Conservation (phyloP, 2,329 filamentous ascomycete species). For the Talaromyces sp. region DNA sequence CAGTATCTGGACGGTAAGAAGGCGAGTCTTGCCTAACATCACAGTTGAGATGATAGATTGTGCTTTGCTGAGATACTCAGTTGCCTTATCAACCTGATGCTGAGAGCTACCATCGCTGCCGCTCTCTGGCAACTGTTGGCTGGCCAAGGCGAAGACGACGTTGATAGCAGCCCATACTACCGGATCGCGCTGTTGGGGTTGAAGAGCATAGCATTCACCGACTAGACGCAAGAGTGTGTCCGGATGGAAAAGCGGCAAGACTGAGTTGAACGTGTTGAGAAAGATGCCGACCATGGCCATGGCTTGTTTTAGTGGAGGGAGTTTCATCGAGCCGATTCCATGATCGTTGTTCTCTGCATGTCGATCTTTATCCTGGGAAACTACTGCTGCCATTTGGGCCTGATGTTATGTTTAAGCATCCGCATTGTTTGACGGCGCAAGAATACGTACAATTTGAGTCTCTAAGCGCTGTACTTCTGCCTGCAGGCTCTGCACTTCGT, state of each 20-base stretch:
- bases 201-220: not conserved
- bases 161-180: not conserved
- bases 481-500: not conserved
- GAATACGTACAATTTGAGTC: not conserved
- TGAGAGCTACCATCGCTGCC: not conserved
- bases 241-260: not conserved
- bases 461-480: not conserved
- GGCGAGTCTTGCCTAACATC: not conserved
- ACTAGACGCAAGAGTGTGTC: not conserved
- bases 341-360: not conserved
- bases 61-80: not conserved
- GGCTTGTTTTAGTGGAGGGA: not conserved
- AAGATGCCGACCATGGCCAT: not conserved
- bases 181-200: not conserved
- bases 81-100: not conserved
- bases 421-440: not conserved
- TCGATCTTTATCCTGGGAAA: not conserved
- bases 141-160: not conserved
- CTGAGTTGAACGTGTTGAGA: not conserved
- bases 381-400: not conserved
- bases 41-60: not conserved
- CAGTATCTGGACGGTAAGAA: not conserved
- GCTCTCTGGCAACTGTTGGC: not conserved
- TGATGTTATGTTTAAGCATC: not conserved
- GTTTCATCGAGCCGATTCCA: not conserved